Base-by-base conservation (phyloP, 495 filamentous ascomycete genomes). In the Penicillium macrosclerotiorum region DNA sequence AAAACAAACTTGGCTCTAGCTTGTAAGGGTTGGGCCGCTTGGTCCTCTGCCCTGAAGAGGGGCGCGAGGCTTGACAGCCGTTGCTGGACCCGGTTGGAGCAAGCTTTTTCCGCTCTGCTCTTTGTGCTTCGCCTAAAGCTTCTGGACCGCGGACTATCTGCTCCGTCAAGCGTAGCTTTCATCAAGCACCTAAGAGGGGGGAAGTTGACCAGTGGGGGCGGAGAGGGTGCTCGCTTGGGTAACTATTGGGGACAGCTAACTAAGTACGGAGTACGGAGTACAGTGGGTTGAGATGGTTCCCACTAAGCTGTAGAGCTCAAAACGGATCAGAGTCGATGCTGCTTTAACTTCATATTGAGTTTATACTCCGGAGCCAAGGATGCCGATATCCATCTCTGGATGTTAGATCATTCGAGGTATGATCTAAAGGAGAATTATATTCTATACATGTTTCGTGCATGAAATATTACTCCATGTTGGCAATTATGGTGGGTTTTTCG, bases 21-120 rank as follows among this genome's bases (percentile, higher is more conserved):
- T 47, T 43, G 43, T 29, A 30, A 14, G 20, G 48, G 47, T 37
- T 45, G 42, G 42, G 41, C 50, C 38, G 33, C 41, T 27, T 49
- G 39, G 38, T 48, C n/a, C n/a, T n/a, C n/a, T n/a, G n/a, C n/a
- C n/a, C n/a, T n/a, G n/a, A n/a, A n/a, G n/a, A 18, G 31, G 45
- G 45, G 26, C 22, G 29, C 3, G 31, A 51, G 46, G 45, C 37
- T 42, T 60, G 57, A 60, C 57, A 60, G 57, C 57, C 57, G 57
- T 60, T 59, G 48, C 29, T 47, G 48, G 35, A 25, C 45, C 48
- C 39, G 36, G 36, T 17, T 17, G 42, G 24, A 45, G 25, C 54
- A 44, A 59, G 53, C 47, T 55, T 59, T 52, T 27, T 14, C 18
- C 46, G n/a, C n/a, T n/a, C n/a, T n/a, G n/a, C n/a, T n/a, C n/a